Base-by-base conservation (phyloP, 108 stramenopile species). In the Fragilaria radians region DNA sequence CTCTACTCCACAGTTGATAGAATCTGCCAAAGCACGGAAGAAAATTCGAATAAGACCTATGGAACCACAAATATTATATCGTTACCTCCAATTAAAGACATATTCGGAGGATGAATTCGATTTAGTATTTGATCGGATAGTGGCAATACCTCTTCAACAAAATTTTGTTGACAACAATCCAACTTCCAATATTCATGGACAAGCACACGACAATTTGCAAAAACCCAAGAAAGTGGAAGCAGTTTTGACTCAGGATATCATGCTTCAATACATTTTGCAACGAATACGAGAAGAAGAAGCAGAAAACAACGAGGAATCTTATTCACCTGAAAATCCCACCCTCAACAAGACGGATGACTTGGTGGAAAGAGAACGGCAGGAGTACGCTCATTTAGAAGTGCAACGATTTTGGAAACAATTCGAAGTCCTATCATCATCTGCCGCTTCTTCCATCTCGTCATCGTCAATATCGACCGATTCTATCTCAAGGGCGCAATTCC, bases 401-500 rank as follows among this genome's bases (percentile, higher is more conserved):
- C 19, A 51, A 36, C 59, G 51, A 32, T 32, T 51, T 31, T 61
- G 59, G 59, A 36, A 70, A 11, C 58, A n/a, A n/a, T n/a, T 32
- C 28, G 54, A 23, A 28, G 7, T 28, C 27, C 5, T 28, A 14
- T 5, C 7, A 5, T 9, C 5, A 7, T 23, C 31, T 17, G 14
- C 14, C 28, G 5, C 29, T 72, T 46, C 27, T 59, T 21, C 34
- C 67, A 28, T 7, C 31, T 21, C 0, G 42, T 17, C 46, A 52
- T 19, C 31, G 9, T 26, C n/a, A 23, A 59, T 33, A 29, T 26
- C n/a, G n/a, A 42, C 57, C 3, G 36, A 32, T 18, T 24, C 3
- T 4, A 46, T 81, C 11, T 55, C 73, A 11, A 58, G 63, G 52
- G 33, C 68, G 1, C 65, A 78, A 62, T 83, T 83, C 46, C 32